Evolutionary conservation across 495 filamentous ascomycete genomes (phyloP).

Genomic region (Penicillium macrosclerotiorum): DNA sequence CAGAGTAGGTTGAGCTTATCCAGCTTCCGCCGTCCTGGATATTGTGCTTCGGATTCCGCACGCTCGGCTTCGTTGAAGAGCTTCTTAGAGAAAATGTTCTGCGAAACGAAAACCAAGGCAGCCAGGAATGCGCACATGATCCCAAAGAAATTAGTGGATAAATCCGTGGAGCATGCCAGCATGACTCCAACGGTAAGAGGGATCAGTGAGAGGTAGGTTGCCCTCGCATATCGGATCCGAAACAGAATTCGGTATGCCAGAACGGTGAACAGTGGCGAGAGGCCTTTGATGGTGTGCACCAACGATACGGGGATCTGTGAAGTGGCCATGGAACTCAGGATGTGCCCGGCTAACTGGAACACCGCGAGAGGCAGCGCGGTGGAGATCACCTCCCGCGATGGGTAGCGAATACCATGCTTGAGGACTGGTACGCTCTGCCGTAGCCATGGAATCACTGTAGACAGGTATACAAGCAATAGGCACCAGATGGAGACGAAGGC

Average conservation of each 20-base stretch:
- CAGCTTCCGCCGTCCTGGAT: constrained; percentile 64
- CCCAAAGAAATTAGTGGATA: constrained; percentile 82
- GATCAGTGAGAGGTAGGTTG: constrained; percentile 90
- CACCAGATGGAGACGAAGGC: constrained; percentile 90
- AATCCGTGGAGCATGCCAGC: constrained; percentile 89
- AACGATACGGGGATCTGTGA: constrained; percentile 92
- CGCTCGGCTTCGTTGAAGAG: constrained; percentile 94
- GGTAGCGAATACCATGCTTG: constrained; percentile 75
- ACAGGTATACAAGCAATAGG: constrained; percentile 69
- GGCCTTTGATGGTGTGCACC: constrained; percentile 98
- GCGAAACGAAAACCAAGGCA: constrained; percentile 92
- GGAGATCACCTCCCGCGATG: constrained; percentile 76
- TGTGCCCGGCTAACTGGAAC: constrained; percentile 93
- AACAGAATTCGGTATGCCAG: constrained; percentile 88
- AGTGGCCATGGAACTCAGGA: constrained; percentile 89
- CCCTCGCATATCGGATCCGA: constrained; percentile 77
- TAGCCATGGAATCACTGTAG: constrained; percentile 64
- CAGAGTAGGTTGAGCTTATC: constrained; percentile 97
- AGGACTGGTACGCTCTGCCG: constrained; percentile 71
- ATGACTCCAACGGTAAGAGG: constrained; percentile 91
- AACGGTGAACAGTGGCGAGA: constrained; percentile 94
- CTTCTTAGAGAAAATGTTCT: constrained; percentile 98
- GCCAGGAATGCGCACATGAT: constrained; percentile 83
- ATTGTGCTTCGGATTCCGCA: constrained; percentile 67
- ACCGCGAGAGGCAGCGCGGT: constrained; percentile 86